Conservation (phyloP, 2,329 filamentous ascomycete genomes). For the Purpureocillium lavendulum region DNA sequence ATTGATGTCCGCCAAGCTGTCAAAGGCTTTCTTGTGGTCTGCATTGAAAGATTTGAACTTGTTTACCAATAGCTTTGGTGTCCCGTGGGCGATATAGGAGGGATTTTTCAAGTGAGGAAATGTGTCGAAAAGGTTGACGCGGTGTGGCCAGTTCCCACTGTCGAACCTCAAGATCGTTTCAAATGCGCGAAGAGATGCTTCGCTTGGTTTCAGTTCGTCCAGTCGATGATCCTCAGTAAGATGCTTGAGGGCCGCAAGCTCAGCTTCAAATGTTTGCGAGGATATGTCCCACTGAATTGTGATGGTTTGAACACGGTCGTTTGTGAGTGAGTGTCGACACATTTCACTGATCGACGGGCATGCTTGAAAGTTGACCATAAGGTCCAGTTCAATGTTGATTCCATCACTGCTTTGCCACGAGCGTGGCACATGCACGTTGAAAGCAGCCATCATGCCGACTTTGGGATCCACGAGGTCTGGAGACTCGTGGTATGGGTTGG, state of each 20-base stretch:
- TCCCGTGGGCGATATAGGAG: conserved; percentile 3
- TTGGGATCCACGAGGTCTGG: conserved; percentile 2
- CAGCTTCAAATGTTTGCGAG: conserved; percentile 22
- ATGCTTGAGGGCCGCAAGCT: conserved; percentile 19
- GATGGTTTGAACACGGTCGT: conserved; percentile 11
- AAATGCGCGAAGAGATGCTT: conserved; percentile 18
- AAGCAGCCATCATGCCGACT: conserved; percentile 17
- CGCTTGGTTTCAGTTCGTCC: conserved; percentile 9
- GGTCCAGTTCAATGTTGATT: conserved; percentile 26
- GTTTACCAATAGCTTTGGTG: conserved; percentile 16
- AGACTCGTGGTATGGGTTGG: conserved; percentile 21
- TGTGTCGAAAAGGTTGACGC: conserved; percentile 13
- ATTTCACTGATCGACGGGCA: conserved; percentile 27
- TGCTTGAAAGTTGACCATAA: conserved; percentile 59
- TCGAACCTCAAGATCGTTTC: conserved; percentile 23
- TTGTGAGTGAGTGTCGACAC: background rate
- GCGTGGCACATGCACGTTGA: conserved; percentile 24
- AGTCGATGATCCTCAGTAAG: conserved; percentile 13
- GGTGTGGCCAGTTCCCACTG: conserved; percentile 8
- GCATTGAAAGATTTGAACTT: conserved; percentile 25
- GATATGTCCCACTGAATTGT: conserved; percentile 17
- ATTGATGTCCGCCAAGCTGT: conserved; percentile 24
- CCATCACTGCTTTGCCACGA: conserved; percentile 18
- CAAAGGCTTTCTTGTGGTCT: conserved; percentile 28
- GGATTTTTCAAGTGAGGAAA: conserved; percentile 27